Conservation (phyloP, 192 early-diverging fungal species). For the Coemansia sp. region DNA sequence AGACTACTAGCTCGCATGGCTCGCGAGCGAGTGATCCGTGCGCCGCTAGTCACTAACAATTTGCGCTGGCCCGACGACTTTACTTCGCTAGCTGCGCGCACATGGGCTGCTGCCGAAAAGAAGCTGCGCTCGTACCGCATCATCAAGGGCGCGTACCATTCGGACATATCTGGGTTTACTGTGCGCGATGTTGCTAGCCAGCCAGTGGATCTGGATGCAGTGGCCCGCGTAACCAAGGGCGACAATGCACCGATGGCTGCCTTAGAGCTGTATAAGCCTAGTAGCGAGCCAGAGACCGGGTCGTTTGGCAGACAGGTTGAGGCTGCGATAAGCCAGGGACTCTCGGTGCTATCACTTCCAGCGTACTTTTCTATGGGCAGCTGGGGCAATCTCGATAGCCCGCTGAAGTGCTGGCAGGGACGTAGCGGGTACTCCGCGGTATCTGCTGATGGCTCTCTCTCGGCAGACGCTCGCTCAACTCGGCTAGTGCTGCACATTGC, state of each 20-base stretch:
- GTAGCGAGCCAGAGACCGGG: neutral
- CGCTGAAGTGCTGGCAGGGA: neutral
- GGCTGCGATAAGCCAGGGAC: conserved; percentile 45
- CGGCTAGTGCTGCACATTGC: conserved; percentile 29
- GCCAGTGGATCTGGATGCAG: conserved; percentile 19
- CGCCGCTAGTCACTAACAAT: conserved; percentile 87
- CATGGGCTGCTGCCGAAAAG: conserved; percentile 26
- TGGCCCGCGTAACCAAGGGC: conserved; percentile 22
- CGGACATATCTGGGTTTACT: conserved; percentile 37
- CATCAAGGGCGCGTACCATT: conserved; percentile 25
- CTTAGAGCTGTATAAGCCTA: conserved; percentile 20
- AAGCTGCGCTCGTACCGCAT: conserved; percentile 28
- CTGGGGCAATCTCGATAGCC: conserved; percentile 35
- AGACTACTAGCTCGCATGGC: conserved; percentile 71
- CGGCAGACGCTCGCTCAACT: conserved; percentile 26
- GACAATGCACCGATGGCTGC: conserved; percentile 48
- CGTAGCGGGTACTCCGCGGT: conserved; percentile 10
- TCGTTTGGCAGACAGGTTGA: conserved; percentile 38
- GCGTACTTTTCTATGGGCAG: conserved; percentile 19
- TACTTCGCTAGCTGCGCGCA: conserved; percentile 16
- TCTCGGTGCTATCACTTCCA: conserved; percentile 39
- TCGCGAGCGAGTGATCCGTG: conserved; percentile 70
- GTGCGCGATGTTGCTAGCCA: conserved; percentile 21
- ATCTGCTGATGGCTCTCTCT: conserved; percentile 23
- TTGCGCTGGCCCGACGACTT: conserved; percentile 39